phyloP scores from a whole-genome alignment of 805 yeast species.

The Candida fluviatilis region DNA sequence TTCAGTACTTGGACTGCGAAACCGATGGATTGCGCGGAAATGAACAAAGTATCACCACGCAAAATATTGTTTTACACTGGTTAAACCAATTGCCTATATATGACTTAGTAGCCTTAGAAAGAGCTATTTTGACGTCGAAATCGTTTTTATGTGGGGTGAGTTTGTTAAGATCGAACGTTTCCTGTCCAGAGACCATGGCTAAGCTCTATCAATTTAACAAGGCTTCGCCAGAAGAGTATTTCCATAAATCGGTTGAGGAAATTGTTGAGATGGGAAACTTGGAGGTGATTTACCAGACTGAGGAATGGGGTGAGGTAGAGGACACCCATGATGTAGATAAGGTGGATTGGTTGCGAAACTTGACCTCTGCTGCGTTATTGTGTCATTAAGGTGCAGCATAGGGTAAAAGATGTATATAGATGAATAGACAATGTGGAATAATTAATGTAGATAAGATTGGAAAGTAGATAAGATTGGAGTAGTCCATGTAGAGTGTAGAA shows the following conservation, averaged over 20 bases:
- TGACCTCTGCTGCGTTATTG: slow-evolving; percentile 67
- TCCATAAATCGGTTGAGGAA: slow-evolving; percentile 54
- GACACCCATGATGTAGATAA: slow-evolving; percentile 98
- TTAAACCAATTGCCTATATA: slow-evolving; percentile 58
- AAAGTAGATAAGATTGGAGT: no score
- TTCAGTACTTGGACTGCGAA: slow-evolving; percentile 75
- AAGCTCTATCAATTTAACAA: slow-evolving; percentile 34
- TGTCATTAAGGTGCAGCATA: slow-evolving; percentile 26
- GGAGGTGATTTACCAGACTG: slow-evolving; percentile 81
- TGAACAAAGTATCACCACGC: slow-evolving; percentile 58
- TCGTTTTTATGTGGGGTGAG: slow-evolving; percentile 81
- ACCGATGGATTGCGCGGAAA: slow-evolving; percentile 78
- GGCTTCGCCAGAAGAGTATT: slow-evolving; percentile 23
- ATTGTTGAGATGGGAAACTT: slow-evolving; percentile 73
- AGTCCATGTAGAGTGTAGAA: no score
- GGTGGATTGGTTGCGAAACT: slow-evolving; percentile 78
- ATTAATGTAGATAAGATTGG: no score
- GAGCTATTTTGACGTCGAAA: slow-evolving; percentile 80
- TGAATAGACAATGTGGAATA: no score
- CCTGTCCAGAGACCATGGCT: slow-evolving; percentile 14
- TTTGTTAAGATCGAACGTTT: slow-evolving; percentile 47
- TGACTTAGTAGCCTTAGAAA: slow-evolving; percentile 85
- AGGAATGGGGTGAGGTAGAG: slow-evolving; percentile 97
- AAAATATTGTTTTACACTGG: slow-evolving; percentile 61
- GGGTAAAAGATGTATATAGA: no score